Evolutionary conservation across 129 eudicot genomes (phyloP), one percentile per base, ranked within the genome.

Genomic region (Pulicaria dysenterica): DNA sequence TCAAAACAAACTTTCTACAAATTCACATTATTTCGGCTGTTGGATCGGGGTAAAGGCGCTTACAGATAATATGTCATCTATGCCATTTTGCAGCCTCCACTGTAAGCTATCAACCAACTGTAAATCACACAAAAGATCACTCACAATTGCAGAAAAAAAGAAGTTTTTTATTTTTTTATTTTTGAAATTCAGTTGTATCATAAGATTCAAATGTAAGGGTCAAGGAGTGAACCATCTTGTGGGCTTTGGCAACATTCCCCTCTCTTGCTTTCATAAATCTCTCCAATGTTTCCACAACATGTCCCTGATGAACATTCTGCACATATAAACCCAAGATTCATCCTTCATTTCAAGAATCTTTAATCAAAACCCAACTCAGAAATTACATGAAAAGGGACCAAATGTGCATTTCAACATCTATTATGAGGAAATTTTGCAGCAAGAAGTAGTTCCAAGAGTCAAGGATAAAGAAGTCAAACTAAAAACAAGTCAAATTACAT

Each of bases 211-310:
- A 47, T 16, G 13, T 12, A 54, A 48, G 59, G 72, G 73, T 73
- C 54, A 39, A 2, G 40, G 44, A 55, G 72, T 59, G 58, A 58
- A 88, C 95, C 95, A 88, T 88, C 45, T 83, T 83, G 75, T 88
- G 80, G 63, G 91, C 89, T 77, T 85, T 85, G 11, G 71, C 5
- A 73, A 81, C 87, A 84, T 88, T 79, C 44, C 95, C 86, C 45
- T 88, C 95, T 79, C 95, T 88, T 44, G 95, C 95, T 73, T 83
- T 85, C 40, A 88, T 82, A 71, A 88, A 88, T 40, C 95, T 90
- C 70, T 69, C 76, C 74, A 85, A 73, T 54, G 89, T 70, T 73
- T 88, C 89, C 39, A 69, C 83, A 38, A 87, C 70, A 76, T 83
- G 59, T 41, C 91, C 95, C 67, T 88, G 95, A 88, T 85, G 95